Base-by-base conservation (phyloP, 495 filamentous ascomycete genomes). In the Annulohypoxylon maeteangense region DNA sequence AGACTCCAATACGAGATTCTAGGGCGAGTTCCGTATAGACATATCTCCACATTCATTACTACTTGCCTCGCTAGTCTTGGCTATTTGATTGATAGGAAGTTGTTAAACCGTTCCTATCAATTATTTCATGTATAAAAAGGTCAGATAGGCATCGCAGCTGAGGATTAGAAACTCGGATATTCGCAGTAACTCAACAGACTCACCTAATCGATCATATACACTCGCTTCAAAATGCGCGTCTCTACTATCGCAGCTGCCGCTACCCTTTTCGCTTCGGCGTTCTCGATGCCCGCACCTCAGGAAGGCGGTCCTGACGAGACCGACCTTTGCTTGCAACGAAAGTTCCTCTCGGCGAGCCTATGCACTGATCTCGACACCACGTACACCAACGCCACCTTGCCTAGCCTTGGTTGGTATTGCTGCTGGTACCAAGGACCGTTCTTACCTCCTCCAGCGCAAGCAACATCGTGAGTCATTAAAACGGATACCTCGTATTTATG, bases 401-500 rank as follows among this genome's bases (percentile, higher is more conserved):
- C 70, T 8, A 42, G 6, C 4, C 11, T 47, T 11, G 70, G 70
- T 25, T 73, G 70, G 70, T 73, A 69, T 36, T 73, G 70, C 42
- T 73, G 70, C 55, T 73, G 70, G 70, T 55, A 58, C 32, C 70
- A 73, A n/a, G 70, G 61, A 8, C 70, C 70, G 0, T 70, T 70
- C n/a, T 29, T 42, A 0, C 70, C 70, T 11, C 70, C 70, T 7
- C 70, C 70, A 3, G 70, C 70, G 1, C 23, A 51, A 1, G 61
- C 70, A 3, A 44, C 54, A 1, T 73, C 70, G 70, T 73, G 54
- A 62, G 70, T 73, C 32, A 14, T 14, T 8, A 40, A 1, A 40
- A 11, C 20, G 0, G 7, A 36, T n/a, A 20, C 25, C 32, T 14
- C 4, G 4, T 16, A 12, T 36, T 22, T n/a, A 32, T 44, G 27